Conservation (phyloP, 495 filamentous ascomycete species). For the Aspergillus asperescens region DNA sequence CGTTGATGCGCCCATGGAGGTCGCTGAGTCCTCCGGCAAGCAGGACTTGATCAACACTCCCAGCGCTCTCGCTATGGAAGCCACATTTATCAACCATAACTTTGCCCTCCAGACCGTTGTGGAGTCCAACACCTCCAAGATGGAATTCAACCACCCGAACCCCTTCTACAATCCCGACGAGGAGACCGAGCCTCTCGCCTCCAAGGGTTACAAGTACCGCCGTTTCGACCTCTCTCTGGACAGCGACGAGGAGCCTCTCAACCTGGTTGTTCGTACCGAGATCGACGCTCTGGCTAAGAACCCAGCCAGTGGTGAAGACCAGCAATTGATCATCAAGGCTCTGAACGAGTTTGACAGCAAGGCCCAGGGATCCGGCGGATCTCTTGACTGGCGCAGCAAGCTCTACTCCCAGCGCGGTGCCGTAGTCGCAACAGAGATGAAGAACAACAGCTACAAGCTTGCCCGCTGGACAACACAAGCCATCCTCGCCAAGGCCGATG, state of each 20-base stretch:
- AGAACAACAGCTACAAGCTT: constrained; percentile 98
- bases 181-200: constrained; percentile 87
- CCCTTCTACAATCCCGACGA: constrained; percentile 95
- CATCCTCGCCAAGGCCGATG: constrained; percentile 89
- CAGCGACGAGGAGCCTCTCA: constrained; percentile 82
- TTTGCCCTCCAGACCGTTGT: constrained; percentile 89
- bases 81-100: constrained; percentile 99
- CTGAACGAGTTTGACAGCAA: constrained; percentile 99
- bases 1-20: constrained; percentile 88
- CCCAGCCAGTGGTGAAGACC: constrained; percentile 78
- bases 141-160: constrained; percentile 80
- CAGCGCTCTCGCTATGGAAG: constrained; percentile 83
- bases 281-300: constrained; percentile 94
- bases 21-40: constrained; percentile 70
- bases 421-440: constrained; percentile 97
- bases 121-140: constrained; percentile 70
- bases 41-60: constrained; percentile 94
- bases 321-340: constrained; percentile 87
- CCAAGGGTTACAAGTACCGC: constrained; percentile 97
- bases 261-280: constrained; percentile 93
- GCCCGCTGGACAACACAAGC: constrained; percentile 94
- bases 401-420: constrained; percentile 88
- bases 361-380: constrained; percentile 88
- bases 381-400: constrained; percentile 93
- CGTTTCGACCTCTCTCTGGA: constrained; percentile 91